Evolutionary conservation across 257 asterid genomes (phyloP), one percentile per base, ranked within the genome.

Genomic region (Cordia subcordata): DNA sequence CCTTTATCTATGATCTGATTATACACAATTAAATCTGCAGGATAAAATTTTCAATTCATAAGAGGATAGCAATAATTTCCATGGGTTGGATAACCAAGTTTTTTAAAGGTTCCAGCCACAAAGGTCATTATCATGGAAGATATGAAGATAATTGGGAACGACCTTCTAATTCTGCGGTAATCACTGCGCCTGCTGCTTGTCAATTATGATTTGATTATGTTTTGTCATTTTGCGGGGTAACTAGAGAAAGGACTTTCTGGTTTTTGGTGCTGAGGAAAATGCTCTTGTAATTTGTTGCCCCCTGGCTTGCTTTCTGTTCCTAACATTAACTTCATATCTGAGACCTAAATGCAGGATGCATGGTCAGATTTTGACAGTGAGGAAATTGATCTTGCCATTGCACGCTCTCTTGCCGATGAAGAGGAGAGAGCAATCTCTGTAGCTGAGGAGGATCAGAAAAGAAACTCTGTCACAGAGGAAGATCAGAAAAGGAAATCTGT

Each of bases 41-140:
- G 68, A 49, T 53, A 68, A 62, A 73, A 57, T 57, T 49, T 67
- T 53, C 47, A 37, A 35, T 67, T 64, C 60, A 33, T 39, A 62
- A 61, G 67, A 46, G 9, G 65, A 67, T 69, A 64, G 61, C 46
- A 58, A 27, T 55, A 72, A 61, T 49, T 52, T 33, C 72, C 56
- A 90, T 89, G 90, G 88, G 87, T 64, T 92, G 96, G 96, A 70
- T 90, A 50, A 76, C 94, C 68, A 92, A 85, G 88, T 82, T 92
- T 68, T 84, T 87, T 50, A 80, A 68, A 61, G 96, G 96, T 65
- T 72, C 90, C 55, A 81, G 79, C 68, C 85, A 90, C 67, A 80
- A 73, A 76, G 99, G 96, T 65, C 95, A 86, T 66, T 71, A 81
- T 68, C 87, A 81, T 67, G 94, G 96, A 62, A 83, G 74, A 62